A percentile compares a stretch with the other conserved stretches of the same genome.
These are phyloP conservation scores for Pyrenochaeta sp. DNA, from an alignment of 2,329 filamentous ascomycete genomes.

Conservation along the genomic window DNA sequence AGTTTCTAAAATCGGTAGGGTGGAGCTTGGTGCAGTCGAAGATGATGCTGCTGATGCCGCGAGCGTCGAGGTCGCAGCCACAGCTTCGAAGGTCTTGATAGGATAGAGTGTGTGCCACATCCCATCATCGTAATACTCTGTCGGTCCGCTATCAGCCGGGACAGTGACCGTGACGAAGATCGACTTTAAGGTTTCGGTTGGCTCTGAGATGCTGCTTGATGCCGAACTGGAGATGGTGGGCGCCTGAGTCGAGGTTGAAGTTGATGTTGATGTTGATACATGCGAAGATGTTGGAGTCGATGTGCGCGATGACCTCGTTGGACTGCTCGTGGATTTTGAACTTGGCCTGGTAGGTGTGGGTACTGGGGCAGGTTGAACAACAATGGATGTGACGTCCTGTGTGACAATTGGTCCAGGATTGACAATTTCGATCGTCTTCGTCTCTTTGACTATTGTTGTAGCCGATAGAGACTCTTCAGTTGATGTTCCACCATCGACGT, in stretches of 20 bases:
- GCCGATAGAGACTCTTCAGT: conserved; percentile 25
- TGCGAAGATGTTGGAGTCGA: conserved; percentile 19
- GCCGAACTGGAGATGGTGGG: conserved; percentile 21
- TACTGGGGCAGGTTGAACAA: conserved; percentile 17
- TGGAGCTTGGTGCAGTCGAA: conserved; percentile 4
- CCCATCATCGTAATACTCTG: conserved; percentile 56
- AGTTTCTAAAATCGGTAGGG: conserved; percentile 14
- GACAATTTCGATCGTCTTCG: conserved; percentile 38
- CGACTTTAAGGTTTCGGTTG: conserved; percentile 28
- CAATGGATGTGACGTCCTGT: conserved; percentile 32
- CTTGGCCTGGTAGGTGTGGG: conserved; percentile 20
- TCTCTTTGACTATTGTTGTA: conserved; percentile 33
- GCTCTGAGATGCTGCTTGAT: conserved; percentile 14
- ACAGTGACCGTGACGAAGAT: conserved; percentile 42
- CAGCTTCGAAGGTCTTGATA: conserved; percentile 42
- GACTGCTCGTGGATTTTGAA: conserved; percentile 18
- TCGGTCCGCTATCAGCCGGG: conserved; percentile 34
- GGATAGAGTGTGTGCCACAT: conserved; percentile 56
- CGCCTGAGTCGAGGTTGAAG: conserved; percentile 26
- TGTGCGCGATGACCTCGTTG: conserved; percentile 5
- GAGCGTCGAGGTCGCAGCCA: conserved; percentile 6
- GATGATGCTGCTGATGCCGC: conserved; percentile 5
- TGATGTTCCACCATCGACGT: conserved; percentile 49
- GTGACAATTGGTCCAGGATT: conserved; percentile 33
- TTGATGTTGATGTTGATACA: conserved; percentile 27